Evolutionary conservation across 306 rosid species (phyloP).

Genomic region (Crataegus laevigata): DNA sequence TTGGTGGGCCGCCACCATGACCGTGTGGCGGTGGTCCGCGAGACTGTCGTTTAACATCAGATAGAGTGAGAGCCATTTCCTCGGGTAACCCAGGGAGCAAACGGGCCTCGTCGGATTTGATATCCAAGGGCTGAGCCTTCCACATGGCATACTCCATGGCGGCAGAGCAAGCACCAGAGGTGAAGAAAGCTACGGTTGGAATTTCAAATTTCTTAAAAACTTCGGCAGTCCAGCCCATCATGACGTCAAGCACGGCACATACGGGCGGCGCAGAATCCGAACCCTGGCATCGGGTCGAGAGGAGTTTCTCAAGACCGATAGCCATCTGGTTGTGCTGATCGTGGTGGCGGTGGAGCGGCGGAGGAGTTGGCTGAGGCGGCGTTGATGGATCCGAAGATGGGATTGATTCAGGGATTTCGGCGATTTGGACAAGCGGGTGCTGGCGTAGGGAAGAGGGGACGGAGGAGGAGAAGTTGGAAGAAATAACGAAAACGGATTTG

Average conservation of each 20-base stretch:
- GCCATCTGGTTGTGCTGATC: conserved; percentile 1
- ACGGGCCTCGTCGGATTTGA: conserved; percentile 37
- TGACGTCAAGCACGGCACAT: conserved; percentile 46
- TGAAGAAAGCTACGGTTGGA: conserved; percentile 50
- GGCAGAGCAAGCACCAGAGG: conserved; percentile 51
- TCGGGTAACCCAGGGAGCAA: conserved; percentile 48
- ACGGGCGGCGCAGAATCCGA: conserved; percentile 27
- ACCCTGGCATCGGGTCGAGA: conserved; percentile 5
- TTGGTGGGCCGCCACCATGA: conserved; percentile 4
- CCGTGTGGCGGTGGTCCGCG: conserved; percentile 1
- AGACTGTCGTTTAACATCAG: conserved; percentile 26
- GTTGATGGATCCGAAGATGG: neutral
- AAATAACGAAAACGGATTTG: conserved; percentile 27
- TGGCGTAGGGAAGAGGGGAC: conserved; percentile 41
- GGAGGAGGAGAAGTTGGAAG: conserved; percentile 36
- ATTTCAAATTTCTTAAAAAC: conserved; percentile 28
- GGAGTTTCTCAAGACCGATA: conserved; percentile 26
- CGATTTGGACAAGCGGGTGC: conserved; percentile 34
- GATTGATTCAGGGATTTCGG: conserved; percentile 9
- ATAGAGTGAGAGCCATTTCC: conserved; percentile 34
- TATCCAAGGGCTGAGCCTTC: conserved; percentile 37
- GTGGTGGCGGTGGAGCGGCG: conserved; percentile 9
- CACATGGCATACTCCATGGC: conserved; percentile 47
- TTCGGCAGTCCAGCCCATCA: conserved; percentile 43
- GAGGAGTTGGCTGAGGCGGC: neutral